Base-by-base conservation (phyloP, 164 flowering plant genomes). In the Nymphaea colorata region DNA sequence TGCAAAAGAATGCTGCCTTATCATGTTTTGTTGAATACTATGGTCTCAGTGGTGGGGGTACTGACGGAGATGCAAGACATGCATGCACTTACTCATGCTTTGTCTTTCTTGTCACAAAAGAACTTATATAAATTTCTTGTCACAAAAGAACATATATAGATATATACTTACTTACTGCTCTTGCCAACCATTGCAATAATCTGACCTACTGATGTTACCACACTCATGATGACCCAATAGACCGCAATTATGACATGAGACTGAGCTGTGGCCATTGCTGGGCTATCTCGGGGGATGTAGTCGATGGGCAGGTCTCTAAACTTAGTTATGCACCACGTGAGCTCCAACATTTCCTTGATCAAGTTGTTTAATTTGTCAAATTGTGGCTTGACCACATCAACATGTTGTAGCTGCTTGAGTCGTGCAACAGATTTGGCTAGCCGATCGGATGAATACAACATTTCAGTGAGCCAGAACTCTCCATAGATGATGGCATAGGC, bases 401-500 rank as follows among this genome's bases (percentile, higher is more conserved):
- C 64, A 1, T 68, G 79, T 51, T 82, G 87, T 25, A 86, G 36
- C 61, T 75, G 77, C 74, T 80, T 84, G 6, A 84, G 80, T 45
- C 71, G 70, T 0, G 81, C 77, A 59, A 84, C 69, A 2, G 88
- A 78, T 44, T 78, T 78, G 74, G 86, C 86, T 4, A 84, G 72
- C 6, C 70, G 76, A 70, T 84, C 73, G 18, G 78, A 12, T 3
- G 80, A 17, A 47, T 76, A 73, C 18, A 73, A 68, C 64, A 78
- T 83, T 4, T 80, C 68, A 64, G 76, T 64, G 67, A 91, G 85
- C 81, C 83, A 75, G 43, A 83, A 74, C 72, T 82, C 79, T 4
- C 92, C 96, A 73, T 83, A 87, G 69, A 71, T 78, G 59, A 51
- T 76, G 14, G 82, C 87, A 60, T 87, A 83, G 36, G 94, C 88